phyloP scores from a whole-genome alignment of 1,284 basidiomycete genomes.

The Marasmius tenuissimus region DNA sequence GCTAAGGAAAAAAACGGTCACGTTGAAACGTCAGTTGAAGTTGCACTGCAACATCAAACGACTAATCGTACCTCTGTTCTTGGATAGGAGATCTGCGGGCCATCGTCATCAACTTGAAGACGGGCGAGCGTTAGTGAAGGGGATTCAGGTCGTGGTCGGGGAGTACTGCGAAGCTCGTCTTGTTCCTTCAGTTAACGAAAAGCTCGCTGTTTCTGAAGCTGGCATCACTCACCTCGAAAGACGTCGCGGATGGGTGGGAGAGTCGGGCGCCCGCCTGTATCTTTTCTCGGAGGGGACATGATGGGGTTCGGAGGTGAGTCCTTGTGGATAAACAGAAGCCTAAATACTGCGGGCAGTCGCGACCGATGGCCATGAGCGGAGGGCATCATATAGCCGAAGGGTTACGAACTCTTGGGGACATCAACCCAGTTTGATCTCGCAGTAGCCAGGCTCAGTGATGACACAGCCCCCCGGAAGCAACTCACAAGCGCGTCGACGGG shows the following conservation, averaged over 20 bases:
- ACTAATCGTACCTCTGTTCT: too few relatives aligned
- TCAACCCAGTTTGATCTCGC: neutral
- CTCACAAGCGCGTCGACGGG: neutral
- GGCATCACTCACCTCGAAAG: slow-evolving; percentile 53
- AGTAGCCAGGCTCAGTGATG: neutral
- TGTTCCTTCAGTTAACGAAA: slow-evolving; percentile 13
- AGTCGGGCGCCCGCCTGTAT: slow-evolving; percentile 52
- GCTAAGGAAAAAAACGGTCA: neutral
- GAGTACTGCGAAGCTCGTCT: slow-evolving; percentile 46
- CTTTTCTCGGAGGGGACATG: slow-evolving; percentile 40
- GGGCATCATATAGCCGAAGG: neutral
- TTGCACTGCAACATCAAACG: too few relatives aligned
- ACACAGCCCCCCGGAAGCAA: neutral
- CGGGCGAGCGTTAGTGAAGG: slow-evolving; percentile 40
- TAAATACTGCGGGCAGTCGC: neutral
- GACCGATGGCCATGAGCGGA: neutral
- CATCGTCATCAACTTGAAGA: slow-evolving; percentile 37
- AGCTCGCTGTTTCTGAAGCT: neutral
- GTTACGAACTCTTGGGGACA: neutral
- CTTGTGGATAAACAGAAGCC: neutral
- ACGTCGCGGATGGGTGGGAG: slow-evolving; percentile 75
- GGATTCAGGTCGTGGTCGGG: slow-evolving; percentile 32
- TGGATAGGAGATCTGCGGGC: neutral
- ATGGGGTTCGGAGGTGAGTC: slow-evolving; percentile 1
- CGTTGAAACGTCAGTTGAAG: neutral